phyloP scores from a whole-genome alignment of 163 green algal species.

The Coccomyxa subellipsoidea region DNA sequence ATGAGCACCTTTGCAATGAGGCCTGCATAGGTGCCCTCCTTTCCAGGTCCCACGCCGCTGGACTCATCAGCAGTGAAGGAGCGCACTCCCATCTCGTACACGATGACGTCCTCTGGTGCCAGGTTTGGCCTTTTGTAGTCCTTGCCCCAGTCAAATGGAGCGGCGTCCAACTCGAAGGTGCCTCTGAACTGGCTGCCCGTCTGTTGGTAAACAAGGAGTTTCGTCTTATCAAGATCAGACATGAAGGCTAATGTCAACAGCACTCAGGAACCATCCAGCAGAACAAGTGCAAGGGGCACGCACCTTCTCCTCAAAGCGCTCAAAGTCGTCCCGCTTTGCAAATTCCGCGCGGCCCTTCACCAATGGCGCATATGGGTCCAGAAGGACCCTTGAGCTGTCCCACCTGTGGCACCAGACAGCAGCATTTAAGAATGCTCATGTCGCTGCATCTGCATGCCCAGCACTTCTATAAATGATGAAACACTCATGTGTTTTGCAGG shows the following conservation, averaged over 20 bases:
- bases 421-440: too few relatives aligned
- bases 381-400: conserved; percentile 60
- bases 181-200: conserved; percentile 77
- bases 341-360: conserved; percentile 75
- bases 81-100: conserved; percentile 86
- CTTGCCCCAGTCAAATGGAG: conserved; percentile 89
- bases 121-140: conserved; percentile 58
- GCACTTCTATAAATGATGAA: too few relatives aligned
- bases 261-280: not conserved
- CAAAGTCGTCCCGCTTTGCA: conserved; percentile 67
- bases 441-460: too few relatives aligned
- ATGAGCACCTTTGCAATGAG: conserved; percentile 67
- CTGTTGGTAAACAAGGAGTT: too few relatives aligned
- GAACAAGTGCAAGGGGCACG: not conserved
- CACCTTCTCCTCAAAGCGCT: conserved; percentile 68
- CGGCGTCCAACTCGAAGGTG: conserved; percentile 82
- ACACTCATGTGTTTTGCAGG: too few relatives aligned
- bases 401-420: too few relatives aligned
- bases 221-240: not conserved
- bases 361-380: conserved; percentile 94
- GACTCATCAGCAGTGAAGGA: conserved; percentile 75
- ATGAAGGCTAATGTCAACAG: not conserved
- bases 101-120: conserved; percentile 74
- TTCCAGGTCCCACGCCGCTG: conserved; percentile 44
- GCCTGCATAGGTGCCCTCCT: conserved; percentile 76